Percentiles rank a stretch among this genome's conserved stretches.
These are phyloP conservation scores for Scalesia atractyloides DNA, from an alignment of 129 eudicot species.

Conservation along the genomic window DNA sequence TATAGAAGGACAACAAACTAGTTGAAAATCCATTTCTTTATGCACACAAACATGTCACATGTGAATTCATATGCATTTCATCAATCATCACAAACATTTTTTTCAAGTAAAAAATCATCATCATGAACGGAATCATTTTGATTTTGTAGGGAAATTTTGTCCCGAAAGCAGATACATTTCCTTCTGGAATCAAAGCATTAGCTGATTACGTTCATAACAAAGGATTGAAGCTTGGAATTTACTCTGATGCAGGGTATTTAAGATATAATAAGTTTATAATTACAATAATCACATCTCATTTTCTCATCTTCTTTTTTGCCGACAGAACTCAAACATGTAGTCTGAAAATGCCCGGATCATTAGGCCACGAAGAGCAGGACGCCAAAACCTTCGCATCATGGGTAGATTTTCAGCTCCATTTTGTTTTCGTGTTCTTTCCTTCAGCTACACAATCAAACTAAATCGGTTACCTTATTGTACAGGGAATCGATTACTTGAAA, in stretches of 20 bases:
- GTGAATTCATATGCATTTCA: not conserved
- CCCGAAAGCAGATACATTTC: conserved; percentile 66
- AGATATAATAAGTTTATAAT: not conserved
- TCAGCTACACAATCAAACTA: not conserved
- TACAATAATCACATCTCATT: not conserved
- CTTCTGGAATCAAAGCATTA: conserved; percentile 89
- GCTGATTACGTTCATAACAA: conserved; percentile 89
- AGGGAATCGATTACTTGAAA: conserved; percentile 90
- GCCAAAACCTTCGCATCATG: conserved; percentile 96
- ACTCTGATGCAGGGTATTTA: conserved; percentile 93
- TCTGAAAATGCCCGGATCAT: conserved; percentile 81
- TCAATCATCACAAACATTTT: not conserved
- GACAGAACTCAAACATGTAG: conserved; percentile 83
- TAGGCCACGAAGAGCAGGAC: conserved; percentile 87
- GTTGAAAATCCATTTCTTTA: not conserved
- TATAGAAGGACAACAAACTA: too few relatives aligned
- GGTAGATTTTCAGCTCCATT: conserved; percentile 37
- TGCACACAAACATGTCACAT: not conserved
- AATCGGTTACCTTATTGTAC: not conserved
- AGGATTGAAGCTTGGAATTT: conserved; percentile 89
- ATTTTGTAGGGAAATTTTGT: conserved; percentile 72
- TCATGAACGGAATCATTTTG: not conserved
- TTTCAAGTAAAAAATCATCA: not conserved
- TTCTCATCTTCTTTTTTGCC: not conserved
- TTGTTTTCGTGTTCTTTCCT: not conserved